Evolutionary conservation across 352 stramenopile genomes (phyloP).

Genomic region (Globisporangium recalcitrans): DNA sequence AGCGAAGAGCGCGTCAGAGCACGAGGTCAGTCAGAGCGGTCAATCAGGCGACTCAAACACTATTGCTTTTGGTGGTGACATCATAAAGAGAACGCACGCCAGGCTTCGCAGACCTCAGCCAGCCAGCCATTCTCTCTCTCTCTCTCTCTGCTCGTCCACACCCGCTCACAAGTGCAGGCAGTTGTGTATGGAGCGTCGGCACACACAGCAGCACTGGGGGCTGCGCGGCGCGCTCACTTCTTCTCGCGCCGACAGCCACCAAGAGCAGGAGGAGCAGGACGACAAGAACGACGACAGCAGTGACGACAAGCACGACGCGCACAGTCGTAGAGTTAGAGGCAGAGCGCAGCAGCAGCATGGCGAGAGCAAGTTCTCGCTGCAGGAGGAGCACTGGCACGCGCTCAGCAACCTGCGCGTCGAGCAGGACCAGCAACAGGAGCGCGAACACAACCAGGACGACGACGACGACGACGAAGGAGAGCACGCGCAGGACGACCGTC

Average conservation of each 20-base stretch:
- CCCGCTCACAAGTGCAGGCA: too few relatives aligned
- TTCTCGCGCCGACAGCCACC: neutral
- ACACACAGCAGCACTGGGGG: neutral
- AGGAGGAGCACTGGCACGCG: conserved; percentile 37
- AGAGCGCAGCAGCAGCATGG: neutral
- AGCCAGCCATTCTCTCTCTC: neutral
- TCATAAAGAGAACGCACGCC: neutral
- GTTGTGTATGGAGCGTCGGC: neutral
- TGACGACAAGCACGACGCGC: neutral
- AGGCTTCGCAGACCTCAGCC: neutral
- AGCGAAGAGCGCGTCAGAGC: neutral
- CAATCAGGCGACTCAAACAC: neutral
- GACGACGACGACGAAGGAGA: conserved; percentile 1
- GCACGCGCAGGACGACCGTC: conserved; percentile 15
- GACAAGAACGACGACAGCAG: neutral
- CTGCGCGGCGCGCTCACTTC: neutral
- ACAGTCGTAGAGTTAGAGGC: neutral
- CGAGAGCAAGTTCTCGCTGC: conserved; percentile 3
- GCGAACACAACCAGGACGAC: conserved; percentile 13
- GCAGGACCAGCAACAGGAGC: conserved; percentile 10
- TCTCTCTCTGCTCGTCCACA: neutral
- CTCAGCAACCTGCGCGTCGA: conserved; percentile 34
- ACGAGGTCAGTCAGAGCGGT: neutral
- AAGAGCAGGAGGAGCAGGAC: too few relatives aligned
- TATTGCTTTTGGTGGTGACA: neutral